Evolutionary conservation across 257 asterid species (phyloP), one percentile per base, ranked within the genome.

Genomic region (Solanum paucissectum): DNA sequence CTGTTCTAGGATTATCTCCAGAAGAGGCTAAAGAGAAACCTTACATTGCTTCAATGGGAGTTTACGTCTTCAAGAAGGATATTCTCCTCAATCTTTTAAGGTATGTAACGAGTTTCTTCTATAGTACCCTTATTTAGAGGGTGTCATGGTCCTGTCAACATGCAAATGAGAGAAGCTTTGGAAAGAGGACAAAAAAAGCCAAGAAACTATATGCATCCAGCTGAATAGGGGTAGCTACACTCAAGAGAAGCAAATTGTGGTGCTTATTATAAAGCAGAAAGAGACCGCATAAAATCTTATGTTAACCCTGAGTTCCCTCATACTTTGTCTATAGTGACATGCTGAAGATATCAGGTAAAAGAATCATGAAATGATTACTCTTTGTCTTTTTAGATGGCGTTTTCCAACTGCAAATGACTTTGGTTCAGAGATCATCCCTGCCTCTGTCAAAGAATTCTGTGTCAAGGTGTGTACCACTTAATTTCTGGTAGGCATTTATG

Each of bases 21-120:
- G 98, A 94, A 2, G 99, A 97, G 90, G 99, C 99, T 74, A 89
- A 91, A 79, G 90, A 94, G 95, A 97, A 95, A 88, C 98, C 99
- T 88, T 97, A 93, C 77, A 95, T 97, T 88, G 99, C 99, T 88
- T 97, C 99, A 11, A 97, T 97, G 99, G 99, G 99, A 88, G 98
- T 97, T 66, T 97, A 97, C 72, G 98, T 97, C 92, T 97, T 97
- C 89, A 96, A 96, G 92, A 95, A 96, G 92, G 99, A 96, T 23
- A 94, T 95, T 88, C 99, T 96, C 92, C 89, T 96, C 86, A 96
- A 95, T 91, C 96, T 94, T 83, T 87, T 95, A 91, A 95, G 99
- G 99, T 93, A 91, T 71, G 83, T 36, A 46, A 16, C 33, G 32
- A 81, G n/a, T 32, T 40, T 38, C 84, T 46, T 46, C 29, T 18